Percentiles rank a stretch among this genome's conserved stretches.
phyloP scores from a whole-genome alignment of 768 basidiomycete species.

The Coprinopsis marcescibilis region DNA sequence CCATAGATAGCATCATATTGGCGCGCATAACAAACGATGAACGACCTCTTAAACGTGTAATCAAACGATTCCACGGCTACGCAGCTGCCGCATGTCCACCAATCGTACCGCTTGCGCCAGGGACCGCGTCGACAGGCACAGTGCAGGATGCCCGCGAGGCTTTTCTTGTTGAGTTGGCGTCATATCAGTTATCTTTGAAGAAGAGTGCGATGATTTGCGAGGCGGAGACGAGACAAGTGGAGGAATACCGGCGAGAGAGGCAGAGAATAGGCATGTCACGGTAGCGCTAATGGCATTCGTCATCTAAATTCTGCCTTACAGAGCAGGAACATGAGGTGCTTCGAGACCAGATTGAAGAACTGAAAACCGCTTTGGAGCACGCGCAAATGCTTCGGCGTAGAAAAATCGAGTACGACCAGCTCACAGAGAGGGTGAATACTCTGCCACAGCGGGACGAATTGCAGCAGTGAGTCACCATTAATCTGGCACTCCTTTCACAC shows the following conservation, averaged over 20 bases:
- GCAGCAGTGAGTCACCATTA: constrained; percentile 66
- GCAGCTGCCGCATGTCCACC: constrained; percentile 46
- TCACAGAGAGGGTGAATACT: constrained; percentile 78
- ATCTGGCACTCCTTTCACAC: too few species aligned
- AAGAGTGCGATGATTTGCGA: constrained; percentile 82
- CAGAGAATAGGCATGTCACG: constrained; percentile 58
- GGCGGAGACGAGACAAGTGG: constrained; percentile 80
- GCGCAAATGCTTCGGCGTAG: constrained; percentile 69
- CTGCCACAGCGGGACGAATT: constrained; percentile 73
- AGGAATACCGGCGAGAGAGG: constrained; percentile 73
- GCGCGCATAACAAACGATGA: constrained; percentile 81
- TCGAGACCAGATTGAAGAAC: constrained; percentile 65
- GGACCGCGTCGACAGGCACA: constrained; percentile 20
- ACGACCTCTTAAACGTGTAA: constrained; percentile 66
- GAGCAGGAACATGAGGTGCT: constrained; percentile 68
- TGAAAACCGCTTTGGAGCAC: constrained; percentile 71
- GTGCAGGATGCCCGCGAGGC: constrained; percentile 73
- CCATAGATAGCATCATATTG: constrained; percentile 70
- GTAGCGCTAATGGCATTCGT: constrained; percentile 5
- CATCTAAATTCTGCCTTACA: constrained; percentile 21
- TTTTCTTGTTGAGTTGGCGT: constrained; percentile 70
- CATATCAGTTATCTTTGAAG: constrained; percentile 68
- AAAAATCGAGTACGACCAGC: constrained; percentile 83
- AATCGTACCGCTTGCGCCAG: too few species aligned
- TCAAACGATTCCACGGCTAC: constrained; percentile 79